phyloP scores from a whole-genome alignment of 768 basidiomycete genomes.

The Cystofilobasidium capitatum region DNA sequence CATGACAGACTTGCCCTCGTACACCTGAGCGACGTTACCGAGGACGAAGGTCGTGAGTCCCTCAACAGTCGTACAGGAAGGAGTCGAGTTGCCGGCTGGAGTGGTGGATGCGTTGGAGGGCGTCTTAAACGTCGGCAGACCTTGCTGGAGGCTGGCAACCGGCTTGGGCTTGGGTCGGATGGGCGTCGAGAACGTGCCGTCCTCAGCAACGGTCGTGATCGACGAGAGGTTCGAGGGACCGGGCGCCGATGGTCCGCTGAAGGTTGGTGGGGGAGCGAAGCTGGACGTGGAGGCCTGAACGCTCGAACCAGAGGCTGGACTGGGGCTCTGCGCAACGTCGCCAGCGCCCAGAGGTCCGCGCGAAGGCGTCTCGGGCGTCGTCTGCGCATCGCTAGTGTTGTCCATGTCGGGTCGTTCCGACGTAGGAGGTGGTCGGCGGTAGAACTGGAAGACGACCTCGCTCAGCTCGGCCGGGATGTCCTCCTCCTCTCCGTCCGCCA shows the following conservation, averaged over 20 bases:
- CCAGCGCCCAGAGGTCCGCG: slow-evolving; percentile 25
- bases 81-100: not conserved
- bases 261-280: slow-evolving; percentile 11
- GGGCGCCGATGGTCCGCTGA: not conserved
- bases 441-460: slow-evolving; percentile 36
- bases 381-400: slow-evolving; percentile 33
- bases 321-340: slow-evolving; percentile 27
- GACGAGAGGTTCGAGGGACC: not conserved
- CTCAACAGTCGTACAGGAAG: slow-evolving; percentile 27
- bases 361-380: slow-evolving; percentile 34
- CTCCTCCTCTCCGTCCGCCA: slow-evolving; percentile 34
- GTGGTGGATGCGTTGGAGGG: slow-evolving; percentile 1
- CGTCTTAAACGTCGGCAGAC: slow-evolving; percentile 16
- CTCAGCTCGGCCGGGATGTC: slow-evolving; percentile 32
- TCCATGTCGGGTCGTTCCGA: slow-evolving; percentile 30
- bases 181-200: slow-evolving; percentile 13
- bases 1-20: slow-evolving; percentile 53
- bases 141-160: slow-evolving; percentile 22
- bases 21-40: slow-evolving; percentile 39
- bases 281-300: slow-evolving; percentile 28
- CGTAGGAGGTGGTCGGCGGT: slow-evolving; percentile 31
- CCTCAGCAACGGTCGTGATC: not conserved
- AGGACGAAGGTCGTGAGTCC: slow-evolving; percentile 37
- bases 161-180: slow-evolving; percentile 21
- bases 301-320: slow-evolving; percentile 55